A percentile compares a stretch with the other conserved stretches of the same genome.
phyloP scores from a whole-genome alignment of 2,329 filamentous ascomycete species.

The Saccharata proteae region DNA sequence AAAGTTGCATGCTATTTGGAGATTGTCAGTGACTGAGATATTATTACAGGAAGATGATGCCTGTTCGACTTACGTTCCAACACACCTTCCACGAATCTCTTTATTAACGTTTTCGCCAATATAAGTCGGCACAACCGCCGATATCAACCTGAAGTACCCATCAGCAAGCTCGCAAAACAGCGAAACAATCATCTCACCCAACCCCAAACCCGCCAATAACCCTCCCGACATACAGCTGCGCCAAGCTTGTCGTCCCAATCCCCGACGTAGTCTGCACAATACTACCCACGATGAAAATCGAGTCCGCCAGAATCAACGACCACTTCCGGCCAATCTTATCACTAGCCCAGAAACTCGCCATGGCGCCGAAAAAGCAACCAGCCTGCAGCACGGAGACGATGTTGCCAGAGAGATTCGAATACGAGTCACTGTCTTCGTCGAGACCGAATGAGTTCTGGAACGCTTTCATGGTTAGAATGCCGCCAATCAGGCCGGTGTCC shows the following conservation, averaged over 20 bases:
- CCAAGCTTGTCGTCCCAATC: conserved; percentile 20
- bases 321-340: conserved; percentile 29
- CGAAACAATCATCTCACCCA: too few species aligned
- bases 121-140: conserved; percentile 31
- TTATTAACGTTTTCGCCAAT: conserved; percentile 35
- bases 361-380: conserved; percentile 33
- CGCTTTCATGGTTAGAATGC: conserved; percentile 30
- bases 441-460: conserved; percentile 31
- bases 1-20: conserved; percentile 21
- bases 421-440: conserved; percentile 18
- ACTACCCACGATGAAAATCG: conserved; percentile 31
- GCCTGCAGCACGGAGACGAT: conserved; percentile 33
- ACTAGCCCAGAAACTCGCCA: conserved; percentile 29
- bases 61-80: conserved; percentile 23
- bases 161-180: too few species aligned
- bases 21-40: background rate
- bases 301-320: conserved; percentile 29
- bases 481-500: conserved; percentile 20
- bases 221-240: conserved; percentile 30
- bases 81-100: conserved; percentile 26
- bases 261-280: conserved; percentile 29
- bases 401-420: conserved; percentile 30
- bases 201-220: conserved; percentile 34
- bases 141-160: too few species aligned
- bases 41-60: too few species aligned